Percentiles rank a stretch among this genome's conserved stretches.
phyloP scores from a whole-genome alignment of 225 moss, liverwort and hornwort genomes.

The Antitrichia curtipendula region DNA sequence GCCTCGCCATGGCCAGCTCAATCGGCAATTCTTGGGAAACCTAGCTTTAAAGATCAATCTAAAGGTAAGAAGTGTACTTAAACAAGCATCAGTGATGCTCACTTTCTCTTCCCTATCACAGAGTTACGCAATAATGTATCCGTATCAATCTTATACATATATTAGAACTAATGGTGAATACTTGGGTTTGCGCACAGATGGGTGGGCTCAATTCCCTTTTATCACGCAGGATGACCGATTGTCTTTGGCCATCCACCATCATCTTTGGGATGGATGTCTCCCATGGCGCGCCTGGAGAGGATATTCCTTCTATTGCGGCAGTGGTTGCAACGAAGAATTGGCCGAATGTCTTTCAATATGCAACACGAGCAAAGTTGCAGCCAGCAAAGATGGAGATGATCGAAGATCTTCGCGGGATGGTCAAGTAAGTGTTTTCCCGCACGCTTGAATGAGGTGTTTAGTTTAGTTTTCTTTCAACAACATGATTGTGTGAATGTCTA shows the following conservation, averaged over 20 bases:
- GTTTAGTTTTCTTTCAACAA: background rate
- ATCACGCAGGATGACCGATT: background rate
- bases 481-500: background rate
- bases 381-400: conserved; percentile 76
- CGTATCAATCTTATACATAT: background rate
- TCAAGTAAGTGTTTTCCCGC: conserved; percentile 16
- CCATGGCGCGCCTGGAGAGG: conserved; percentile 73
- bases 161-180: background rate
- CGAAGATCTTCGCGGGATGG: conserved; percentile 64
- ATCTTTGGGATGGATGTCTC: conserved; percentile 88
- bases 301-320: conserved; percentile 70
- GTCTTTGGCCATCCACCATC: conserved; percentile 36
- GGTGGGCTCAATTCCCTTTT: conserved; percentile 39
- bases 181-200: conserved; percentile 1
- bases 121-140: background rate
- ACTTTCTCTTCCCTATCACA: background rate
- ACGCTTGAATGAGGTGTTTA: background rate
- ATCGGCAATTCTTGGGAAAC: conserved; percentile 68
- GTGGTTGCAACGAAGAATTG: conserved; percentile 81
- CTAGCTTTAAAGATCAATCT: conserved; percentile 77
- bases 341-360: conserved; percentile 69
- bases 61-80: conserved; percentile 25
- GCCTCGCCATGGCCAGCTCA: conserved; percentile 31
- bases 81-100: background rate
- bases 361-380: conserved; percentile 44